Evolutionary conservation across 2,329 filamentous ascomycete genomes (phyloP), one percentile per base, ranked within the genome.

Genomic region (Huntiella abstrusa): DNA sequence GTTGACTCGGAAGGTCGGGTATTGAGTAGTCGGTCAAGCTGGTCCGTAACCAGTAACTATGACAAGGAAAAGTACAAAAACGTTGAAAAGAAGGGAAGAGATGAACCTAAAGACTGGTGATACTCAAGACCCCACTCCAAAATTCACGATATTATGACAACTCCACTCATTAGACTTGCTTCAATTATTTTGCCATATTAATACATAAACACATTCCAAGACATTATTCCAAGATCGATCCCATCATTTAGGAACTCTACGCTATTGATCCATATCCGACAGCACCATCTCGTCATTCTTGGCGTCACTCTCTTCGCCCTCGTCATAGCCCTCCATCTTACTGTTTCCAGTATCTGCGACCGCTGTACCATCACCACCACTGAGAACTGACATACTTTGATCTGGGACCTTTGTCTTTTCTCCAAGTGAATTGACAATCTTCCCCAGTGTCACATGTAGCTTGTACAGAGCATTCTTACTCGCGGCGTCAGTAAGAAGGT

Each of bases 401-500:
- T 67, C 70, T 6, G 59, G 63, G 17, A 63, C 61, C 22, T 62
- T 55, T n/a, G 60, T 54, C 38, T 32, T 53, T 55, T 69, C 70
- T 47, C 70, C 69, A 3, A 79, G 65, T 32, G 59, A 59, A 54
- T 79, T 78, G 52, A 80, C 74, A 46, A 80, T 78, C 62, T 80
- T 80, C 53, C 75, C 75, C 1, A 82, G 61, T 49, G 66, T 69
- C 52, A 80, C 70, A 54, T 82, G 77, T 45, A 81, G 70, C 59
- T 81, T 81, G 63, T 75, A 78, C 11, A 81, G 62, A 0, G 76
- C 69, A 51, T 81, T 81, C 43, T 73, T 68, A 52, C 69, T 72
- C 16, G 70, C 73, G 11, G 71, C 73, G 59, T 76, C 80, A 15
- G 67, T 67, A 47, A 74, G 62, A 39, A 77, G 60, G 42, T 70